phyloP scores from a whole-genome alignment of 495 filamentous ascomycete genomes.

The Tuber indicum region DNA sequence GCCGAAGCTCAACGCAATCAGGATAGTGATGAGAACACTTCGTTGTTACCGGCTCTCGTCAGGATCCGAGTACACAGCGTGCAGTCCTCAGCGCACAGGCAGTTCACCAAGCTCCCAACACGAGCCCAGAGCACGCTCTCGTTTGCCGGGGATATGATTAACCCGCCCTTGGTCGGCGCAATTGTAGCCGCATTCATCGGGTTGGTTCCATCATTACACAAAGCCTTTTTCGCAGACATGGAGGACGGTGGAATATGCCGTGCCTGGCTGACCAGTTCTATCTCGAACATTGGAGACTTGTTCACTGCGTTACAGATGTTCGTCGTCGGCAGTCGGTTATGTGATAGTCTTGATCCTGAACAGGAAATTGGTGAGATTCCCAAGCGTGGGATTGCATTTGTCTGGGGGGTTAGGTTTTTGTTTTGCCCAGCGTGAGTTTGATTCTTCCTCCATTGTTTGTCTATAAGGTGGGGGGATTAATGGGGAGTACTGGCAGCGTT shows the following conservation, averaged over 20 bases:
- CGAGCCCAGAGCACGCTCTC: slow-evolving; percentile 45
- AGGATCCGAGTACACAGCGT: background rate
- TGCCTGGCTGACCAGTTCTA: slow-evolving; percentile 62
- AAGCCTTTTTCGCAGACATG: slow-evolving; percentile 58
- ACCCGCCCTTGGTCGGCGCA: slow-evolving; percentile 62
- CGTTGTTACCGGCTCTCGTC: slow-evolving; percentile 16
- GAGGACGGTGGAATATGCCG: slow-evolving; percentile 63
- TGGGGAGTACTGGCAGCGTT: slow-evolving; percentile 16
- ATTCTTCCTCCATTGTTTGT: background rate
- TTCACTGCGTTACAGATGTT: slow-evolving; percentile 69
- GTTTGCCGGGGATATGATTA: slow-evolving; percentile 53
- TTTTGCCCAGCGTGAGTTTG: slow-evolving; percentile 55
- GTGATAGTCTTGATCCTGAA: slow-evolving; percentile 51
- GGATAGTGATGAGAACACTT: slow-evolving; percentile 34
- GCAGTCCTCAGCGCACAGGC: slow-evolving; percentile 7
- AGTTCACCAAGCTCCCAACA: slow-evolving; percentile 45
- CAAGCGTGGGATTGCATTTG: slow-evolving; percentile 49
- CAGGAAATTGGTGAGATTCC: slow-evolving; percentile 48
- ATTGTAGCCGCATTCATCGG: slow-evolving; percentile 57
- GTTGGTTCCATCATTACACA: slow-evolving; percentile 57
- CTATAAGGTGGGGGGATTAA: background rate
- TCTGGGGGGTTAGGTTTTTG: slow-evolving; percentile 59
- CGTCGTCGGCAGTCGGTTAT: slow-evolving; percentile 64
- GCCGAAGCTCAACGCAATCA: slow-evolving; percentile 40
- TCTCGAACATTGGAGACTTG: slow-evolving; percentile 61